phyloP scores from a whole-genome alignment of 2,329 filamentous ascomycete species.

The Alternaria gaisen region DNA sequence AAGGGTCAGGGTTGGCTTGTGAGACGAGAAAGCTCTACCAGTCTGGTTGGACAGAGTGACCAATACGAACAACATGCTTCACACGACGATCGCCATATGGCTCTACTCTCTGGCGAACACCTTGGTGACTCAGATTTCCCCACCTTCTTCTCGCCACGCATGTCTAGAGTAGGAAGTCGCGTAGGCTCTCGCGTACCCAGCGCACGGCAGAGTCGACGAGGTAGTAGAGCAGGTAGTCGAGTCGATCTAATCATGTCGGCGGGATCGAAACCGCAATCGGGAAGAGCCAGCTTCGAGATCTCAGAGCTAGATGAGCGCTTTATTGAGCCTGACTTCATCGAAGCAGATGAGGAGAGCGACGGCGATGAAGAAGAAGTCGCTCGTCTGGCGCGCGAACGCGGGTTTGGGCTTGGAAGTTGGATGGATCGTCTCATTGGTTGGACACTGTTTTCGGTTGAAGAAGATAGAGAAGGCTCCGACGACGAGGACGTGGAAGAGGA shows the following conservation, averaged over 20 bases:
- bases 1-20: conserved; percentile 71
- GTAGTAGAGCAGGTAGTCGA: conserved; percentile 46
- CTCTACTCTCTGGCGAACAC: conserved; percentile 46
- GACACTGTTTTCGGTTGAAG: conserved; percentile 64
- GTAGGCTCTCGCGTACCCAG: conserved; percentile 52
- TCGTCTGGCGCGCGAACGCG: conserved; percentile 60
- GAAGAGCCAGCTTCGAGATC: conserved; percentile 44
- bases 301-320: conserved; percentile 34
- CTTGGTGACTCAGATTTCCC: conserved; percentile 46
- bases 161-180: conserved; percentile 47
- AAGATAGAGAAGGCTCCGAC: conserved; percentile 53
- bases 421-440: conserved; percentile 67
- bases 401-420: conserved; percentile 65
- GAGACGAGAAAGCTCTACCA: conserved; percentile 65
- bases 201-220: conserved; percentile 49
- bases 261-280: conserved; percentile 27
- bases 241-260: conserved; percentile 50
- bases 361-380: conserved; percentile 64
- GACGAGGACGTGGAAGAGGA: conserved; percentile 43
- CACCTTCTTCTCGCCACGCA: conserved; percentile 40
- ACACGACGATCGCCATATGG: conserved; percentile 37
- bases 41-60: conserved; percentile 55
- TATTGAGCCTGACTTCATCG: conserved; percentile 61
- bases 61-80: conserved; percentile 41
- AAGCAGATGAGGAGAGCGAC: conserved; percentile 52